phyloP scores from a whole-genome alignment of 768 basidiomycete genomes.

The Leccinum barrowsii region DNA sequence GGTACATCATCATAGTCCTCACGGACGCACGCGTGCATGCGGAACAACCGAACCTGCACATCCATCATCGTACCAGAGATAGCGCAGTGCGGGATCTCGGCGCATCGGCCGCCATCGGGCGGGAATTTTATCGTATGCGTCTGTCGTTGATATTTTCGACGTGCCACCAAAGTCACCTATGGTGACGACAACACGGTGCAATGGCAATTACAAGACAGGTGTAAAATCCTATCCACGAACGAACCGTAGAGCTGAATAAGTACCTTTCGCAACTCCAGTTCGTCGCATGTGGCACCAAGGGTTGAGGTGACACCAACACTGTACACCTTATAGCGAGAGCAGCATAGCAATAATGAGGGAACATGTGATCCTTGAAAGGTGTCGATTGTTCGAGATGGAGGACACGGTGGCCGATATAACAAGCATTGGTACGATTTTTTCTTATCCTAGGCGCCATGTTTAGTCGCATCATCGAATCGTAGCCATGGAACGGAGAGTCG shows the following conservation, averaged over 20 bases:
- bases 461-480: slow-evolving; percentile 57
- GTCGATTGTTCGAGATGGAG: slow-evolving; percentile 57
- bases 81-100: no score
- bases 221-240: not conserved
- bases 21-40: slow-evolving; percentile 17
- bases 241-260: slow-evolving; percentile 69
- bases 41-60: no score
- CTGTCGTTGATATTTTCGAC: slow-evolving; percentile 72
- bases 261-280: slow-evolving; percentile 68
- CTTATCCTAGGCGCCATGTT: slow-evolving; percentile 82
- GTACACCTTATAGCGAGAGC: slow-evolving; percentile 70
- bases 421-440: slow-evolving; percentile 81
- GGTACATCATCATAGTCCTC: slow-evolving; percentile 56
- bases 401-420: slow-evolving; percentile 83
- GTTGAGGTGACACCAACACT: slow-evolving; percentile 87
- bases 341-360: slow-evolving; percentile 83
- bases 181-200: not conserved
- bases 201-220: not conserved
- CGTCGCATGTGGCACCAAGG: slow-evolving; percentile 84
- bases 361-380: slow-evolving; percentile 84
- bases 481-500: not conserved
- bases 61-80: no score
- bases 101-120: no score
- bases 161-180: slow-evolving; percentile 52
- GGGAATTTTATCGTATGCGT: no score